Conservation (phyloP, 2,329 filamentous ascomycete species). For the Beauveria bassiana region DNA sequence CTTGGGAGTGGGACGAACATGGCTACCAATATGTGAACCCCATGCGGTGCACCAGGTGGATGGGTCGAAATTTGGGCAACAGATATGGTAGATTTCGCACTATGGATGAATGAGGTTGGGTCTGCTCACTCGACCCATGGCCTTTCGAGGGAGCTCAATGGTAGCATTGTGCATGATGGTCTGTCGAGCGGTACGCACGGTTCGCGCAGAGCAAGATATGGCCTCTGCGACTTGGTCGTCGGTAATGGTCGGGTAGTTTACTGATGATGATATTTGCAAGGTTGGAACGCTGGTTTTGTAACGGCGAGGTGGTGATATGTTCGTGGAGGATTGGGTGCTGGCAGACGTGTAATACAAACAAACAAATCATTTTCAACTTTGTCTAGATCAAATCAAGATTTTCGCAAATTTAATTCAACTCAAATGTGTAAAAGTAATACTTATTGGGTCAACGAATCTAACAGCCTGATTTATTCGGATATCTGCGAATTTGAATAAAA, state of each 20-base stretch:
- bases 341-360: background rate
- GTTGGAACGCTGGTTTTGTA: background rate
- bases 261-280: background rate
- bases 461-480: no score
- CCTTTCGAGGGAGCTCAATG: constrained; percentile 3
- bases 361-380: background rate
- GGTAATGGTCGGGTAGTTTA: background rate
- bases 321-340: background rate
- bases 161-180: constrained; percentile 5
- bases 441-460: no score
- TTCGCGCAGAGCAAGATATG: background rate
- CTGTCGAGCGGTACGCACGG: background rate
- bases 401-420: background rate
- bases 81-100: background rate
- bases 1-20: background rate
- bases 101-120: background rate
- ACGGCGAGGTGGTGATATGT: background rate
- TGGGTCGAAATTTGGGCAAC: background rate
- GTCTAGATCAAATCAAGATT: background rate
- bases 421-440: no score
- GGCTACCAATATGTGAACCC: background rate
- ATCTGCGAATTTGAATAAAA: no score
- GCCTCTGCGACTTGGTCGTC: background rate
- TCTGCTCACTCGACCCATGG: background rate
- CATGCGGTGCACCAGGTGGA: background rate